A percentile compares a stretch with the other conserved stretches of the same genome.
These are phyloP conservation scores for Takakia lepidozioides DNA, from an alignment of 225 moss, liverwort and hornwort species.

Conservation along the genomic window DNA sequence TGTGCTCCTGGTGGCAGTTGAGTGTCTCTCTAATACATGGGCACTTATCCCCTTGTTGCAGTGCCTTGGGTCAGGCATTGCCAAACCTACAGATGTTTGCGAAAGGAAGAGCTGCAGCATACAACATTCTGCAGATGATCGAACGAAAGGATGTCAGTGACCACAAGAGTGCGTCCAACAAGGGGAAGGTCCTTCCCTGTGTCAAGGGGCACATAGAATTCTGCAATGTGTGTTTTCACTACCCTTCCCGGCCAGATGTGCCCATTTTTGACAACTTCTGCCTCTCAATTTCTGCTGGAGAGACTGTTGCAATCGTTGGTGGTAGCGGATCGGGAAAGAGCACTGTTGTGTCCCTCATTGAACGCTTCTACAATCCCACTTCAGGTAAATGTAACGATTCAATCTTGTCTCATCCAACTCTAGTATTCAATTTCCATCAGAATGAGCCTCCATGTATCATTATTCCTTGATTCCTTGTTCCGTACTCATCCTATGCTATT, in stretches of 20 bases:
- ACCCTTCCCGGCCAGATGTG: slow-evolving; percentile 26
- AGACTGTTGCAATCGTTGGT: slow-evolving; percentile 1
- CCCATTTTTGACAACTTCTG: background rate
- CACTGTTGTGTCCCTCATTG: slow-evolving; percentile 1
- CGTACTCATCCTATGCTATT: no score
- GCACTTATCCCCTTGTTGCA: no score
- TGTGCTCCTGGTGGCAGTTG: no score
- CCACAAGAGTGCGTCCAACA: background rate
- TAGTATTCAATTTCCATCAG: no score
- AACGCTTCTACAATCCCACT: background rate
- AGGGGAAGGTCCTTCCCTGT: slow-evolving; percentile 1
- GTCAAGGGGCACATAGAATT: slow-evolving; percentile 25
- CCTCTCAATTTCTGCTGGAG: background rate
- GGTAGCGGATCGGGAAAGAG: background rate
- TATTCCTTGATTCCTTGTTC: no score
- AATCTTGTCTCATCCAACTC: no score
- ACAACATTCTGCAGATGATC: slow-evolving; percentile 22
- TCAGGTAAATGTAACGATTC: background rate
- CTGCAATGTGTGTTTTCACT: slow-evolving; percentile 20
- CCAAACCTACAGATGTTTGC: slow-evolving; percentile 19
- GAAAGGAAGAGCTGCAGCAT: slow-evolving; percentile 28
- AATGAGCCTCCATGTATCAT: no score
- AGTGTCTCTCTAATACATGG: no score
- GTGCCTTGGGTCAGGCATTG: slow-evolving; percentile 26
- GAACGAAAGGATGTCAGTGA: slow-evolving; percentile 3